These are phyloP conservation scores for Coemansia sp. DNA, from an alignment of 192 early-diverging fungal species.

Conservation along the genomic window DNA sequence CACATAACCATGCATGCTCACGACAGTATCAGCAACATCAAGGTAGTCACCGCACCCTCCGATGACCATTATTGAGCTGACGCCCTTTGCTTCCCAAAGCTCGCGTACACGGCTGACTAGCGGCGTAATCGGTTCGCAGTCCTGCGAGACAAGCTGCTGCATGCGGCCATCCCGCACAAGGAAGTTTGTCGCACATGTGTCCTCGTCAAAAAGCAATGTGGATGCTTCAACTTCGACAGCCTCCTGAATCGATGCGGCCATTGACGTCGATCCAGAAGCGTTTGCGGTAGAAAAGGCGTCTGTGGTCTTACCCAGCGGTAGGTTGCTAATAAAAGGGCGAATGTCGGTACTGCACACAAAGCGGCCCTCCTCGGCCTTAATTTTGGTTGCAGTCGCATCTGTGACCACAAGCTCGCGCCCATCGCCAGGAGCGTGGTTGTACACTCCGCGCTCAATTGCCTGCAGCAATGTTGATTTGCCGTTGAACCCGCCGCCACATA, in stretches of 20 bases:
- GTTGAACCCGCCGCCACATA: slow-evolving; percentile 59
- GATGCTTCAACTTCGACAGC: slow-evolving; percentile 47
- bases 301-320: slow-evolving; percentile 55
- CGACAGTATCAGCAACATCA: slow-evolving; percentile 56
- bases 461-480: slow-evolving; percentile 63
- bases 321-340: slow-evolving; percentile 56
- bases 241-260: slow-evolving; percentile 62
- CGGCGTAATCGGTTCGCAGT: slow-evolving; percentile 60
- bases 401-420: slow-evolving; percentile 59
- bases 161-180: slow-evolving; percentile 60
- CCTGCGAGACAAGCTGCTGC: slow-evolving; percentile 51
- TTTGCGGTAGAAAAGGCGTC: slow-evolving; percentile 46
- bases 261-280: slow-evolving; percentile 59
- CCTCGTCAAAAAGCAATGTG: slow-evolving; percentile 58
- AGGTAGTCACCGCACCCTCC: slow-evolving; percentile 62
- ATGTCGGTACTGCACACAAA: slow-evolving; percentile 50
- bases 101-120: slow-evolving; percentile 53
- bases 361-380: slow-evolving; percentile 59
- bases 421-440: slow-evolving; percentile 59
- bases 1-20: slow-evolving; percentile 52
- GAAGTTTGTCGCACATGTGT: slow-evolving; percentile 65
- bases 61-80: slow-evolving; percentile 55
- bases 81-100: slow-evolving; percentile 35
- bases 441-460: slow-evolving; percentile 56
- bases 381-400: slow-evolving; percentile 33